Conservation (phyloP, 139 green algal genomes). For the Chlorella sp. region DNA sequence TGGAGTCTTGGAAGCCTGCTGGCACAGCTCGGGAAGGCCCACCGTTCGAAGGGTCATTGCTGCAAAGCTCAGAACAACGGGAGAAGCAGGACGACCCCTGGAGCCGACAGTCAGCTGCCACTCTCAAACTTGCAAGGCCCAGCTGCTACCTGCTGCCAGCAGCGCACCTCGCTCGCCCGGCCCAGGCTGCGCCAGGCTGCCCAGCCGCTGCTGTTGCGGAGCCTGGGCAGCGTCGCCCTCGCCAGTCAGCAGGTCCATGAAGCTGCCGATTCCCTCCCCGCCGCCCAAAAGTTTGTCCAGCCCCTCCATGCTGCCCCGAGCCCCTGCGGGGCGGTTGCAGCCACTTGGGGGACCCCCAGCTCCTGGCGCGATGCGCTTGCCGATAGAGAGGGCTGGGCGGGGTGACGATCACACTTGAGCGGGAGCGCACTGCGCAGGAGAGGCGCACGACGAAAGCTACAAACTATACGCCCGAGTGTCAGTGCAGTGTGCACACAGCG, state of each 20-base stretch:
- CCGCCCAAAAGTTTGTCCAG: background rate
- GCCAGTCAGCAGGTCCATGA: conserved; percentile 8
- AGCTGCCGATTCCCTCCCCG: conserved; percentile 1
- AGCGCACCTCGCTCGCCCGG: conserved; percentile 29
- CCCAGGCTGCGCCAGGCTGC: conserved; percentile 14
- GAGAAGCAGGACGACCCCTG: background rate
- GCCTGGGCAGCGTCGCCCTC: background rate
- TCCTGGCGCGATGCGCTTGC: too few species aligned
- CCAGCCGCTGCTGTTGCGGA: conserved; percentile 16
- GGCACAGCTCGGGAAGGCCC: too few species aligned
- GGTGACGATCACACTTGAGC: too few species aligned
- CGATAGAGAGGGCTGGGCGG: too few species aligned
- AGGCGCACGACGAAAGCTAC: too few species aligned
- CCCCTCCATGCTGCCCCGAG: background rate
- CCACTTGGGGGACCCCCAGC: too few species aligned
- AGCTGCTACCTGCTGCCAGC: conserved; percentile 2
- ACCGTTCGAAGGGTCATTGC: background rate
- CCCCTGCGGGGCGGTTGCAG: background rate
- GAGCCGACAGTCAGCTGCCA: background rate
- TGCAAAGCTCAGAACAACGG: background rate
- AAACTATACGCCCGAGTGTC: too few species aligned
- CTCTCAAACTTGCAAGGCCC: conserved; percentile 16
- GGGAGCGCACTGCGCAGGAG: too few species aligned
- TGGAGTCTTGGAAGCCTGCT: too few species aligned
- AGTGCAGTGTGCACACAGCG: too few species aligned